Conservation (phyloP, 495 filamentous ascomycete genomes). For the Podospora bellae-mahoneyi region DNA sequence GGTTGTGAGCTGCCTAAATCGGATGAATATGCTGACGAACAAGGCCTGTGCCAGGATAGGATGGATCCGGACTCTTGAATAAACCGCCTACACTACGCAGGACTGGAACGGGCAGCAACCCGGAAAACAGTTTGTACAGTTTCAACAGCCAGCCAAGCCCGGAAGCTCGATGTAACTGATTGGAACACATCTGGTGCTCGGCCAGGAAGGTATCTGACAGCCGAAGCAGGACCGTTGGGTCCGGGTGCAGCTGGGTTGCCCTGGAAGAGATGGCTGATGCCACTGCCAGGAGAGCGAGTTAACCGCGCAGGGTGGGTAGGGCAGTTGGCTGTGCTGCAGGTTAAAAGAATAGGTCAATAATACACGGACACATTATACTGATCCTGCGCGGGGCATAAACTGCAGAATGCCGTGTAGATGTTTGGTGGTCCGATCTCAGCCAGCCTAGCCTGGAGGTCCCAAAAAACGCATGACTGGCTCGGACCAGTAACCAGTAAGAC, state of each 20-base stretch:
- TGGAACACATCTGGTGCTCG: constrained; percentile 13
- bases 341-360: not conserved
- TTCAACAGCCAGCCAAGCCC: constrained; percentile 18
- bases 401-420: constrained; percentile 2
- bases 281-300: constrained; percentile 17
- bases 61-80: not conserved
- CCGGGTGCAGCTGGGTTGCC: constrained; percentile 21
- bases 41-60: constrained; percentile 1
- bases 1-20: not conserved
- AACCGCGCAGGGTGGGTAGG: constrained; percentile 30
- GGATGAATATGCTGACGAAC: constrained; percentile 4
- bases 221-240: constrained; percentile 31
- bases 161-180: constrained; percentile 14
- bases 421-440: constrained; percentile 21
- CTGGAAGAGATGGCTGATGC: not conserved
- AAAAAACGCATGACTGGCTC: constrained; percentile 1
- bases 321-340: constrained; percentile 12
- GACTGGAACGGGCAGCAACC: not conserved
- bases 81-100: not conserved
- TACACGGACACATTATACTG: not conserved
- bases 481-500: constrained; percentile 6
- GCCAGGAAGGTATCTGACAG: constrained; percentile 17
- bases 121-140: constrained; percentile 1
- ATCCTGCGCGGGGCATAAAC: not conserved
- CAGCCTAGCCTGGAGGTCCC: not conserved